These are phyloP conservation scores for Microcyclospora pomicola DNA, from an alignment of 2,329 filamentous ascomycete genomes.

Conservation along the genomic window DNA sequence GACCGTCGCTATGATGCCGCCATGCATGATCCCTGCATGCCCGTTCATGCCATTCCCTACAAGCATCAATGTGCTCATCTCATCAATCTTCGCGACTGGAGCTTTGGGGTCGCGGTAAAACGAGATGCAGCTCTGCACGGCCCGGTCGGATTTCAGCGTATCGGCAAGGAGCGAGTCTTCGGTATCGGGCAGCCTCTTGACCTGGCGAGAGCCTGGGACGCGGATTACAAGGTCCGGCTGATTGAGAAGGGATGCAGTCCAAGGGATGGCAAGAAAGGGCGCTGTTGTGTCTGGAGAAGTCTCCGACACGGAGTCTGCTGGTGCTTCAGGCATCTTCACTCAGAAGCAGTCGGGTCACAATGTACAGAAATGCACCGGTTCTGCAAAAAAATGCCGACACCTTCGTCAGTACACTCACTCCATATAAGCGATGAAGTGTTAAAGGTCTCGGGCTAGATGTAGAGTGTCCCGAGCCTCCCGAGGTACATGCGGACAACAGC, in stretches of 20 bases:
- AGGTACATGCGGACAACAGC: too few species aligned
- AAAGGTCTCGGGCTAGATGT: too few species aligned
- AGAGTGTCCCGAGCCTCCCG: too few species aligned
- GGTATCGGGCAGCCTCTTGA: slow-evolving; percentile 20
- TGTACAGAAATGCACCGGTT: too few species aligned
- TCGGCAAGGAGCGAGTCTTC: slow-evolving; percentile 41
- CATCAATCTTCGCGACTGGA: slow-evolving; percentile 17
- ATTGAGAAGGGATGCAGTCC: slow-evolving; percentile 17
- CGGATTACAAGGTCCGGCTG: slow-evolving; percentile 27
- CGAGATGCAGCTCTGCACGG: slow-evolving; percentile 34
- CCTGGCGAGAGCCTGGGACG: slow-evolving; percentile 23
- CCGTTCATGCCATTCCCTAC: slow-evolving; percentile 42
- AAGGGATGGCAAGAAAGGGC: slow-evolving; percentile 20
- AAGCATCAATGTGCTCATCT: slow-evolving; percentile 28
- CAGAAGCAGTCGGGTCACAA: too few species aligned
- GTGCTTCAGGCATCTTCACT: too few species aligned
- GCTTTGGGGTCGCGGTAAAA: slow-evolving; percentile 28
- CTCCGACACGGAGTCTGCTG: background rate
- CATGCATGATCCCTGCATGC: slow-evolving; percentile 39
- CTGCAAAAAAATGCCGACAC: too few species aligned
- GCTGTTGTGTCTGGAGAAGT: slow-evolving; percentile 11
- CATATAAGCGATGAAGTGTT: too few species aligned
- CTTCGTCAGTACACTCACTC: too few species aligned
- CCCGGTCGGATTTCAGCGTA: slow-evolving; percentile 38
- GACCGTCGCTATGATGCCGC: slow-evolving; percentile 44